phyloP scores from a whole-genome alignment of 2,329 filamentous ascomycete species.

The Fusarium goolgardi region DNA sequence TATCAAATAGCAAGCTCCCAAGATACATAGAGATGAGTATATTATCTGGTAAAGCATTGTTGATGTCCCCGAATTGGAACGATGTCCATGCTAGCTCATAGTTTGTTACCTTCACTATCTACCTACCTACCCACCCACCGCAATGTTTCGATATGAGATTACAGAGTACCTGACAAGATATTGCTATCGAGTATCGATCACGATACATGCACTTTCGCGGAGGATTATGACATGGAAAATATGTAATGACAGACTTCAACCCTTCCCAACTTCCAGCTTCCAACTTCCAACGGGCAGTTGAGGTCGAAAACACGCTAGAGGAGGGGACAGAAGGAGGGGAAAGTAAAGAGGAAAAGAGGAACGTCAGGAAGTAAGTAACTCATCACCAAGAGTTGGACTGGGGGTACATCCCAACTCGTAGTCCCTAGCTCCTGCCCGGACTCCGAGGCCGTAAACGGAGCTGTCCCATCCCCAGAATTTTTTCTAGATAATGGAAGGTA shows the following conservation, averaged over 20 bases:
- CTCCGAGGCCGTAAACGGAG: constrained; percentile 56
- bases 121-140: neutral
- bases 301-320: neutral
- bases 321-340: constrained; percentile 8
- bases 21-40: neutral
- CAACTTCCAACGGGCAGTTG: neutral
- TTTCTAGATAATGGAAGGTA: constrained; percentile 43
- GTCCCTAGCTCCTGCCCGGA: constrained; percentile 43
- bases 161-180: too few species aligned
- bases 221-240: neutral
- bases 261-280: neutral
- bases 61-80: neutral
- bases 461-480: constrained; percentile 46
- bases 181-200: too few species aligned
- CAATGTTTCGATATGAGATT: neutral
- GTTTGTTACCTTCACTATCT: neutral
- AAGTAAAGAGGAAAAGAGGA: neutral
- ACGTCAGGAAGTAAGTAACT: neutral
- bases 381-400: neutral
- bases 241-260: neutral
- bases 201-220: neutral
- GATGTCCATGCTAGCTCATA: neutral
- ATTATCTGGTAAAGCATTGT: neutral
- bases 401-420: constrained; percentile 4
- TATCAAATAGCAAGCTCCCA: neutral